Conservation (phyloP, 2,329 filamentous ascomycete species). For the Aschersonia sp. region DNA sequence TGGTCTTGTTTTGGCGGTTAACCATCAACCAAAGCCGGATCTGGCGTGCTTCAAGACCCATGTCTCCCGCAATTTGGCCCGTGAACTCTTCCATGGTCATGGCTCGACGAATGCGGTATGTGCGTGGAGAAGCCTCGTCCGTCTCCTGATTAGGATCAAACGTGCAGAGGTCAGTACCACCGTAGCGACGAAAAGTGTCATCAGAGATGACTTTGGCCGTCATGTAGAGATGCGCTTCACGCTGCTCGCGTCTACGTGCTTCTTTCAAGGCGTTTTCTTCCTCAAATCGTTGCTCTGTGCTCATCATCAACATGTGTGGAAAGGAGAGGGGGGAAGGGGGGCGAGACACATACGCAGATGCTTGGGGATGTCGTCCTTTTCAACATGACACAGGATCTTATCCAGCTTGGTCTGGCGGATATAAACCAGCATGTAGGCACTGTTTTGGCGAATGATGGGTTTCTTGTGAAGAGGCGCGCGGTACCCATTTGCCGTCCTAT, state of each 20-base stretch:
- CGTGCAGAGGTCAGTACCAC: slow-evolving; percentile 69
- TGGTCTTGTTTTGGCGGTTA: slow-evolving; percentile 94
- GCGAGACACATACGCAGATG: slow-evolving; percentile 52
- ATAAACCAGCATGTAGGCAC: slow-evolving; percentile 98
- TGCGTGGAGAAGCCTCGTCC: slow-evolving; percentile 54
- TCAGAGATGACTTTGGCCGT: slow-evolving; percentile 70
- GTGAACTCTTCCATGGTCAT: slow-evolving; percentile 66
- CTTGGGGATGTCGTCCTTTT: slow-evolving; percentile 62
- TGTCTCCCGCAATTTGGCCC: slow-evolving; percentile 53
- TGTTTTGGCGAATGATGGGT: slow-evolving; percentile 53
- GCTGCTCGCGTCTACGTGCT: slow-evolving; percentile 69
- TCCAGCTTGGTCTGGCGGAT: slow-evolving; percentile 80
- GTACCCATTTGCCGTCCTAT: slow-evolving; percentile 35
- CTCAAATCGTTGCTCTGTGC: slow-evolving; percentile 52
- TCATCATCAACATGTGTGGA: slow-evolving; percentile 6
- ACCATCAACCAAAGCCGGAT: slow-evolving; percentile 94
- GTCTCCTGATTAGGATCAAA: slow-evolving; percentile 50
- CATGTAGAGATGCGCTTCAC: slow-evolving; percentile 90
- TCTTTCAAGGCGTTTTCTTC: slow-evolving; percentile 70
- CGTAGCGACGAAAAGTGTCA: slow-evolving; percentile 64
- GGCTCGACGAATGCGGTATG: slow-evolving; percentile 60
- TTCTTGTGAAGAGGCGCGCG: slow-evolving; percentile 38
- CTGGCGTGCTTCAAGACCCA: slow-evolving; percentile 50
- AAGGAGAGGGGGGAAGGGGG: not conserved
- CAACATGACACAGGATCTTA: slow-evolving; percentile 61